Conservation (phyloP, 768 basidiomycete species). For the Flagelloscypha sp. region DNA sequence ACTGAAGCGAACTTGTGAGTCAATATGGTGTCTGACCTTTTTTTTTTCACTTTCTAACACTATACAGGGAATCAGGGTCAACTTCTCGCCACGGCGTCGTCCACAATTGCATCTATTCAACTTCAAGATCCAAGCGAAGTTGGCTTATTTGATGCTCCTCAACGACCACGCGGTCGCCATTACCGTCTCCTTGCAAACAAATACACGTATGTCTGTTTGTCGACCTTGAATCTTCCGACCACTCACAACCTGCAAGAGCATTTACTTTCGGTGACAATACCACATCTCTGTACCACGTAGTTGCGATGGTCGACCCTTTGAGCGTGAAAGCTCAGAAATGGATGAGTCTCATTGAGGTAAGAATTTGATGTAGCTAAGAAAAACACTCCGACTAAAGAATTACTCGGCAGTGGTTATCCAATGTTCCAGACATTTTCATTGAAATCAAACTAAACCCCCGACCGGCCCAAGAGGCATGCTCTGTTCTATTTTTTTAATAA, state of each 20-base stretch:
- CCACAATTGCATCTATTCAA: slow-evolving; percentile 64
- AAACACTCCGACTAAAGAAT: not conserved
- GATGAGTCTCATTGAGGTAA: slow-evolving; percentile 69
- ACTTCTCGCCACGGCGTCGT: slow-evolving; percentile 56
- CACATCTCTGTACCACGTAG: slow-evolving; percentile 62
- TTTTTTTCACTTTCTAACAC: not conserved
- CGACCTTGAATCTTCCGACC: not conserved
- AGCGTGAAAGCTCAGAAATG: slow-evolving; percentile 82
- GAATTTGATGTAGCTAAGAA: slow-evolving; percentile 9
- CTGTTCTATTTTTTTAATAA: not conserved
- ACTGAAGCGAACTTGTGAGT: slow-evolving; percentile 35
- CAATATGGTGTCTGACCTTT: not conserved
- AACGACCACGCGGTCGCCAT: slow-evolving; percentile 46
- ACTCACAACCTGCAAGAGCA: too few species aligned
- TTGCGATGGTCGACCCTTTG: slow-evolving; percentile 74
- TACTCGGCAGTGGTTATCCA: slow-evolving; percentile 47
- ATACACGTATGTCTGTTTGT: slow-evolving; percentile 47
- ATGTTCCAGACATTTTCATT: slow-evolving; percentile 56
- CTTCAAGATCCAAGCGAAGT: slow-evolving; percentile 65
- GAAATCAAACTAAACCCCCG: slow-evolving; percentile 78
- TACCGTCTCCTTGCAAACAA: slow-evolving; percentile 54
- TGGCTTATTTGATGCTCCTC: slow-evolving; percentile 63
- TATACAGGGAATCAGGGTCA: slow-evolving; percentile 45
- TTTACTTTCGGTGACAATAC: slow-evolving; percentile 62
- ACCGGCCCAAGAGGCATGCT: slow-evolving; percentile 54